Percentiles rank a stretch among this genome's conserved stretches.
Conservation (phyloP, 2,329 filamentous ascomycete species). For the Elsinoe arachidis region DNA sequence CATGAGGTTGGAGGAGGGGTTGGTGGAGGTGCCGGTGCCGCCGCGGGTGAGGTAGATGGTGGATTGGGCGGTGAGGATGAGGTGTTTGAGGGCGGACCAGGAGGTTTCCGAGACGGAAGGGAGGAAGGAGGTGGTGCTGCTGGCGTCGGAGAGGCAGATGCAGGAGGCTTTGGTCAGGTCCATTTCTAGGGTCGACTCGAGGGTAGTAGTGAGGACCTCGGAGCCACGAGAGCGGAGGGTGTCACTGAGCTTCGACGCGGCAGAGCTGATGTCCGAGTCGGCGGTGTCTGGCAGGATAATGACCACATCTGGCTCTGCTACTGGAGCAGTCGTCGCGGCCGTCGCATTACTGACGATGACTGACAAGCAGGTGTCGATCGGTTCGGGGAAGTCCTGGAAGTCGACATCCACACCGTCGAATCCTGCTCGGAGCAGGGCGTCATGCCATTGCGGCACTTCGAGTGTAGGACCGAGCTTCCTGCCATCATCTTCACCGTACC, state of each 20-base stretch:
- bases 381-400: background rate
- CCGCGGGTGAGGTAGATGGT: background rate
- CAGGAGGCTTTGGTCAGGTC: background rate
- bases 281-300: background rate
- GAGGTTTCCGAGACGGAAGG: background rate
- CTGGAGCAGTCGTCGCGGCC: background rate
- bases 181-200: background rate
- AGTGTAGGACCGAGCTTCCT: slow-evolving; percentile 15
- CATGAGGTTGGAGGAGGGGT: background rate
- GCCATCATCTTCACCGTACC: slow-evolving; percentile 24
- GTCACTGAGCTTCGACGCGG: too few species aligned
- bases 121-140: background rate
- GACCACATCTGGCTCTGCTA: background rate
- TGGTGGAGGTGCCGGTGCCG: background rate
- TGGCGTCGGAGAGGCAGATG: background rate
- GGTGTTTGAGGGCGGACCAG: background rate
- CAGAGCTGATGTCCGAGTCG: background rate
- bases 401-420: background rate
- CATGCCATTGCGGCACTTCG: background rate
- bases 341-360: background rate
- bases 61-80: background rate
- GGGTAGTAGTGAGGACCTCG: background rate
- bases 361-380: background rate
- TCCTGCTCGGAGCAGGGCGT: background rate
- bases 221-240: background rate